Base-by-base conservation (phyloP, 306 rosid genomes). In the Prinsepia uniflora region DNA sequence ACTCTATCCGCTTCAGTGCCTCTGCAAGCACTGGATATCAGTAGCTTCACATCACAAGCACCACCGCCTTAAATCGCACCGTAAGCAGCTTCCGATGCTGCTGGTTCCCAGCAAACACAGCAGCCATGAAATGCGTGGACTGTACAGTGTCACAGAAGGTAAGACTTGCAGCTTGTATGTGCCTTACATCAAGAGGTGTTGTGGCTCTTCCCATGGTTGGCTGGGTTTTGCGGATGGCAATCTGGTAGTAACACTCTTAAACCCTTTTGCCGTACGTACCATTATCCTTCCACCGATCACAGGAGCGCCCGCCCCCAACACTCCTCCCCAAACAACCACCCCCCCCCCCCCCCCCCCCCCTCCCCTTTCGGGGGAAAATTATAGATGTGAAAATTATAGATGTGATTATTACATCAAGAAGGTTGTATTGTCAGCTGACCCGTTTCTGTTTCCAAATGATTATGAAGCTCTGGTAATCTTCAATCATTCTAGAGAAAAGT, bases 1-100 rank as follows among this genome's bases (percentile, higher is more conserved):
- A 70, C 53, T 17, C 19, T 22, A 56, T 56, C 74, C 8, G 24
- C 7, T 55, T 70, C 14, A 8, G 54, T 24, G 44, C 3, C 13
- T 70, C 19, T 70, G 74, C 74, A 54, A 42, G 64, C 19, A 55
- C 20, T 20, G 74, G 74, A 3, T 7, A 4, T 41, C 40, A 5
- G 17, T 55, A 18, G 44, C 64, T 43, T 22, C 4, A 44, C 41
- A 70, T 43, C 64, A 42, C 20, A 70, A 42, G 41, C 13, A 10
- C 18, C 53, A 18, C 5, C 24, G 54, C 22, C 9, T 42, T 11
- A 20, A 44, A 41, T 19, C 43, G 8, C 14, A 5, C 0, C 53
- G 42, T 39, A 55, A 42, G 12, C 64, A 70, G 22, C 53, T 55
- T 5, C 74, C 65, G 4, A 7, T 54, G 53, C 42, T 55, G 20